Base-by-base conservation (phyloP, 148 eudicot species). In the Polygonum aviculare region DNA sequence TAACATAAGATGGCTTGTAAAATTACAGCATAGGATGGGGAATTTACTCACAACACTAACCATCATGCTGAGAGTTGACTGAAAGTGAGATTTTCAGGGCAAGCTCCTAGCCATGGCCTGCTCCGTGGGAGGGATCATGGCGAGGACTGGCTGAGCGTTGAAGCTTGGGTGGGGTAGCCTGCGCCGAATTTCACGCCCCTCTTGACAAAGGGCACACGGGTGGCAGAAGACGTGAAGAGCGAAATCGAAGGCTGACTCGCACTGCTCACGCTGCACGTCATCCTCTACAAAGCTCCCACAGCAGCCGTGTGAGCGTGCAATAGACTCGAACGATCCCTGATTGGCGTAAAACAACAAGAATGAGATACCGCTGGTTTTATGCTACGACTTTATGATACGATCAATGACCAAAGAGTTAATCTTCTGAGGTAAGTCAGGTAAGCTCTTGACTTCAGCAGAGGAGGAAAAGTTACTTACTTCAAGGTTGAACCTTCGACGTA, bases 151-250 rank as follows among this genome's bases (percentile, higher is more conserved):
- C 76, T 87, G 93, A 33, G 87, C 85, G 79, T 86, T 85, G 75
- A 90, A 89, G 7, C 85, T 90, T 8, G 97, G 97, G 83, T 94
- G 98, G 78, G 93, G 90, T 60, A 94, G 80, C 91, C 95, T 90
- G 21, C 95, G 95, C 38, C 98, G 95, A 67, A 91, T 79, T 76
- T 94, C 98, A 59, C 98, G 89, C 45, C 91, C 98, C 85, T 91
- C 98, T 85, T 94, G 98, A 79, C 98, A 94, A 77, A 94, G 91
- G 0, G 98, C 90, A 72, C 98, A 94, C 2, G 84, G 78, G 59
- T 94, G 98, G 81, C 97, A 94, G 79, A 91, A 87, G 63, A 88
- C 49, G 74, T 94, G 98, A 52, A 94, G 83, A 14, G 88, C 90
- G 40, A 91, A 80, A 77, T 94, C 98, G 67, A 95, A 94, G n/a